Base-by-base conservation (phyloP, 2,329 filamentous ascomycete genomes). In the Pseudovirgaria hyperparasitica region DNA sequence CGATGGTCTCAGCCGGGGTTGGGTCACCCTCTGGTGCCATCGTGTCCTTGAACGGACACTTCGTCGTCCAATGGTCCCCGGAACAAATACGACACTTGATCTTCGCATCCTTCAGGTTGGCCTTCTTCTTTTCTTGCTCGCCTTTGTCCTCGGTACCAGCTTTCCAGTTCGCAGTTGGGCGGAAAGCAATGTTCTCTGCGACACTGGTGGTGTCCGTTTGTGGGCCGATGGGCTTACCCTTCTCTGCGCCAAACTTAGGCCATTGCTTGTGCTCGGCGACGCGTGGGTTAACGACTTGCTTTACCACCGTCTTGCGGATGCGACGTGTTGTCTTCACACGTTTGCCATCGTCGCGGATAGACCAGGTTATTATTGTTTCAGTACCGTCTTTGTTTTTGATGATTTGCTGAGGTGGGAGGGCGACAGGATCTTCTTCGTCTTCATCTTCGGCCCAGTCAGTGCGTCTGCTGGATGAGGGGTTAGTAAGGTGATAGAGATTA, bases 41-140 rank as follows among this genome's bases (percentile, higher is more conserved):
- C 46, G 87, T 98, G 57, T 96, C 90, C 69, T 96, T 98, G 77
- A 93, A 98, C 19, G 90, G 90, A 74, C 90, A 98, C 57, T 90
- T 79, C 42, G 87, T 87, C 22, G 90, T 98, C 70, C 96, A 98
- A 74, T 98, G 90, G 68, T 98, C 90, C 54, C 87, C 90, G 55
- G 77, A 82, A 66, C 90, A 98, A 55, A 98, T 96, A 70, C 90
- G 81, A 63, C 90, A 98, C 72, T 96, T 96, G 69, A 98, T 92
- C 67, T 94, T 92, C 74, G 94, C 93, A 66, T 94, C 86, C 73
- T 90, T 92, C 50, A 96, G 70, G 47, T 69, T 63, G 36, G 70
- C 65, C 54, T 72, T 70, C 58, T 75, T 67, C 51, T 65, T 61
- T 64, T 82, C 78, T 52, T 77, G 72, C 63, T 81, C 81, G 46